These are phyloP conservation scores for Bromus sterilis DNA, from an alignment of 176 grass and related monocot genomes.

Conservation along the genomic window DNA sequence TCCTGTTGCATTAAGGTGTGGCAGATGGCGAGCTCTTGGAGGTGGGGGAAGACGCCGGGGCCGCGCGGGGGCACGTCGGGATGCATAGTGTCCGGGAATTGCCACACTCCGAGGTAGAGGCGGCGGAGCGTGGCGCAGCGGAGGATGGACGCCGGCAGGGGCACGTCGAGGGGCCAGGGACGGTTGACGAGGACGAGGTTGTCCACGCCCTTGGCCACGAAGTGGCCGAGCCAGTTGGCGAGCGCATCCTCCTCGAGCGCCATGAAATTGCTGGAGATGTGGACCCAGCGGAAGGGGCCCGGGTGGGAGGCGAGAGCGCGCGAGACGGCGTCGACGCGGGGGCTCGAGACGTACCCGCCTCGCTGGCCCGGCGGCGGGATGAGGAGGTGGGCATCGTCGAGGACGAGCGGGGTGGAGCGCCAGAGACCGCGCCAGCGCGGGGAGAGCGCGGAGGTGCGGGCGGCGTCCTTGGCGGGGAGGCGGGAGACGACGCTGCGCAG, in stretches of 20 bases:
- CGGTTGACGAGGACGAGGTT: not conserved
- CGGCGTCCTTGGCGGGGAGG: constrained; percentile 19
- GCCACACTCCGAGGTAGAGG: constrained; percentile 19
- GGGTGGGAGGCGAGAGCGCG: constrained; percentile 19
- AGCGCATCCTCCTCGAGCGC: not conserved
- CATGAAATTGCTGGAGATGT: not conserved
- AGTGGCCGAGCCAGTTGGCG: not conserved
- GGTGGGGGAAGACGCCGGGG: constrained; percentile 10
- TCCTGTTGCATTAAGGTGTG: not conserved
- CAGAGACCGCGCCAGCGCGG: constrained; percentile 11
- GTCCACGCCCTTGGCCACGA: not conserved
- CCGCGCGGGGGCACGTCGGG: not conserved
- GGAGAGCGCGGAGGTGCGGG: constrained; percentile 20
- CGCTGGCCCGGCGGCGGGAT: not conserved
- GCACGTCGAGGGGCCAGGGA: not conserved
- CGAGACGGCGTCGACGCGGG: not conserved
- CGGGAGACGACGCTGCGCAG: not conserved
- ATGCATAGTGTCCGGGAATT: not conserved
- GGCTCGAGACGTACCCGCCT: not conserved
- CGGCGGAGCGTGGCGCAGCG: not conserved
- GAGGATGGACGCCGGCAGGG: not conserved
- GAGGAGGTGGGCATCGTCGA: constrained; percentile 18
- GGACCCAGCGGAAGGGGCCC: not conserved
- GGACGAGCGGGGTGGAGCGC: constrained; percentile 6
- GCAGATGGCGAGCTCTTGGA: constrained; percentile 21